These are phyloP conservation scores for Raphanus raphanistrum DNA, from an alignment of 345 rosid species.

Conservation along the genomic window DNA sequence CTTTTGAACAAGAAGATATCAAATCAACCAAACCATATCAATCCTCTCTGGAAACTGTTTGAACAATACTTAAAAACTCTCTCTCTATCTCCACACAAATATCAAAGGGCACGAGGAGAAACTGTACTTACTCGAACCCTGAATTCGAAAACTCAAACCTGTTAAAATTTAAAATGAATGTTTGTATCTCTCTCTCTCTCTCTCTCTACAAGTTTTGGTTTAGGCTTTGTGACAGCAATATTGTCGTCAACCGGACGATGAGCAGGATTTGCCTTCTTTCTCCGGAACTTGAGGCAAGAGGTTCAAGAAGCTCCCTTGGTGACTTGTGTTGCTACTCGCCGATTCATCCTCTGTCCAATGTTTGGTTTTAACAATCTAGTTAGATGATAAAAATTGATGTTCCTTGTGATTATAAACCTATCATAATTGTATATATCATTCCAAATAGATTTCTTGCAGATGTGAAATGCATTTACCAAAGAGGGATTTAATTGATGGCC, in stretches of 20 bases:
- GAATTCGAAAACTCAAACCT: neutral
- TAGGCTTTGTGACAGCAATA: constrained; percentile 17
- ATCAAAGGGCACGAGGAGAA: neutral
- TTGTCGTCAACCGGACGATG: constrained; percentile 30
- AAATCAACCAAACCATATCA: constrained; percentile 9
- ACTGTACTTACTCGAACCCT: constrained; percentile 18
- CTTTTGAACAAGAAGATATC: neutral
- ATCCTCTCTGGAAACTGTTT: constrained; percentile 11
- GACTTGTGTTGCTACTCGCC: constrained; percentile 39
- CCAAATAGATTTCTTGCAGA: neutral
- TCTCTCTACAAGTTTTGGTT: neutral
- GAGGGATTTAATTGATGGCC: constrained; percentile 75
- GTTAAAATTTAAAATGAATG: constrained; percentile 14
- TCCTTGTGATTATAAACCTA: no score
- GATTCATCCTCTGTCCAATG: constrained; percentile 76
- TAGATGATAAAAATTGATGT: neutral
- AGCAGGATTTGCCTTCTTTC: constrained; percentile 50
- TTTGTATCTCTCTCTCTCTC: neutral
- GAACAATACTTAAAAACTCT: constrained; percentile 6
- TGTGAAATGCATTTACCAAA: constrained; percentile 60
- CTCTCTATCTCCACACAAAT: constrained; percentile 29
- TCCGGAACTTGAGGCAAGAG: constrained; percentile 69
- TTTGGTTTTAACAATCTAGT: neutral
- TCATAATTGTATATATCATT: neutral
- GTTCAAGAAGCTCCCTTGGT: constrained; percentile 75